Evolutionary conservation across 1,284 basidiomycete genomes (phyloP), one percentile per base, ranked within the genome.

Genomic region (Vanrija humicola): DNA sequence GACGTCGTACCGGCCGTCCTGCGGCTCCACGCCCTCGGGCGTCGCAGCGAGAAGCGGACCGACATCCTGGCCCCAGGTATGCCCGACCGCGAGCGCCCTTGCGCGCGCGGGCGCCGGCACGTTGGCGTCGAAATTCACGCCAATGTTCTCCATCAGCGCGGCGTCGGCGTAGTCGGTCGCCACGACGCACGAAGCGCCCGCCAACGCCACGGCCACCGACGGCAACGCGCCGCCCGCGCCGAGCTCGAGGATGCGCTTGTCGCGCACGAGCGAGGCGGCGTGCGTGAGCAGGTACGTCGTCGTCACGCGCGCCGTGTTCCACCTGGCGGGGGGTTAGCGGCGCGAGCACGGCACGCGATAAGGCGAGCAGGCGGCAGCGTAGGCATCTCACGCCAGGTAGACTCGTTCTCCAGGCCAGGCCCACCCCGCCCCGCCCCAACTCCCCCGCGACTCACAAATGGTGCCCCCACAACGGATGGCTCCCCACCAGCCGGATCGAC

Each of bases 221-320:
- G 95, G 95, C 16, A 98, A 78, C 0, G 86, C 94, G 1, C 90
- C 92, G 0, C 92, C 95, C 0, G 95, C 95, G 1, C 95, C 95
- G 0, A 98, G 83, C 73, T 98, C 95, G 2, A 98, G 79, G 0
- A 97, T 85, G 26, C 72, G 77, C 52, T 77, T 78, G 15, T 68
- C 76, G 8, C 63, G 52, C 7, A 77, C 70, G 3, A 79, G 52
- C 7, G 26, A 4, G 1, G n/a, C 29, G 1, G 63, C 61, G 52
- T 70, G 65, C 5, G 54, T 46, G 15, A 91, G 86, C 2, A 94
- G 79, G 70, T 85, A 90, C 0, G 83, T 81, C 2, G 90, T 87
- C 50, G 91, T 82, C 0, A 85, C 82, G 15, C 85, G 79, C 1
- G 89, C 85, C 1, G 90, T 89, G 67, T 94, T 93, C 89, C 90